A percentile compares a stretch with the other conserved stretches of the same genome.
Evolutionary conservation across 768 basidiomycete species (phyloP).

Genomic region (Mrakia gelida): DNA sequence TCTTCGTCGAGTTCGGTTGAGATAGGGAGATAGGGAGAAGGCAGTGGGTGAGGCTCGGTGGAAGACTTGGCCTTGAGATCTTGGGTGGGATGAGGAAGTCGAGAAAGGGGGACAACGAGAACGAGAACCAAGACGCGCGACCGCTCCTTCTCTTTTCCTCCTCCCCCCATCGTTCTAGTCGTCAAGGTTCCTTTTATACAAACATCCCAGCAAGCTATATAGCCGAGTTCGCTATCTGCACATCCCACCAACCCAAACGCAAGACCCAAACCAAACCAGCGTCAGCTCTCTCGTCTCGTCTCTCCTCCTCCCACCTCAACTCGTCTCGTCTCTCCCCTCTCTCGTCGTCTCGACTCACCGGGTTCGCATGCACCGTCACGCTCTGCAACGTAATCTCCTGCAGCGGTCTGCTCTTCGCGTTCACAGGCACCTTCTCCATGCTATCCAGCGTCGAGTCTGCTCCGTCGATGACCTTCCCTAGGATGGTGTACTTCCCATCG

Average conservation of each 20-base stretch:
- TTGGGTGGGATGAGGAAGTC: no score
- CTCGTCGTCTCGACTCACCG: slow-evolving; percentile 5
- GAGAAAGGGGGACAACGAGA: no score
- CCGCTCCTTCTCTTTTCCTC: background rate
- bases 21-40: no score
- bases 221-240: background rate
- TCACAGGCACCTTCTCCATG: slow-evolving; percentile 91
- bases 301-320: no score
- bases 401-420: slow-evolving; percentile 80
- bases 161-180: background rate
- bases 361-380: slow-evolving; percentile 49
- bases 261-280: background rate
- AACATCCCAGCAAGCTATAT: background rate
- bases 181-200: background rate
- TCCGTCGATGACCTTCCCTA: slow-evolving; percentile 94
- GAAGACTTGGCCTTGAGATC: no score
- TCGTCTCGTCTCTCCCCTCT: background rate
- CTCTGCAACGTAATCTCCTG: slow-evolving; percentile 75
- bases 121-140: no score
- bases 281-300: background rate
- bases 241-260: background rate
- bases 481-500: slow-evolving; percentile 84
- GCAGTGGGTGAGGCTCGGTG: no score
- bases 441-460: slow-evolving; percentile 85
- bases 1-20: no score